These are phyloP conservation scores for Naumovozyma dairenensis DNA, from an alignment of 805 yeast genomes.

Conservation along the genomic window DNA sequence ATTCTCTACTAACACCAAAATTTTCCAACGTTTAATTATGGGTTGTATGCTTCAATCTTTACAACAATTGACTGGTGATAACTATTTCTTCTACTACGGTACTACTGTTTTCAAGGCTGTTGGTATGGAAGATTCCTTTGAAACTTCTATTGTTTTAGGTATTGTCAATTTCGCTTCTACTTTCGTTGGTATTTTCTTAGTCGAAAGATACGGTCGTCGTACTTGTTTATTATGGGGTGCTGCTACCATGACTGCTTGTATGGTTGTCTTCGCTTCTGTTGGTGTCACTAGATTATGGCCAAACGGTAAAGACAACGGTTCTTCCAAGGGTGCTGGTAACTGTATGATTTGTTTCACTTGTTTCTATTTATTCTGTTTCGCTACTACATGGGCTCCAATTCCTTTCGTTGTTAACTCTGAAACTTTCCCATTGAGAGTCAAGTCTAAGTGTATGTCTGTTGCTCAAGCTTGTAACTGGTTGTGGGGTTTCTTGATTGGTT, in stretches of 20 bases:
- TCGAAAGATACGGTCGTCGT: conserved; percentile 47
- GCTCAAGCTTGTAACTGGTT: conserved; percentile 52
- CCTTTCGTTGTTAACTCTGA: conserved; percentile 56
- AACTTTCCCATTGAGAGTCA: conserved; percentile 61
- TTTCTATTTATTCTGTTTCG: conserved; percentile 60
- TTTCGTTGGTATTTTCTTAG: conserved; percentile 38
- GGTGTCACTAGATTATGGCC: conserved; percentile 42
- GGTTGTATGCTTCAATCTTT: conserved; percentile 49
- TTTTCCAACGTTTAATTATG: conserved; percentile 35
- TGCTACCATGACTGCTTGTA: conserved; percentile 37
- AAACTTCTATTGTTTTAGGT: conserved; percentile 50
- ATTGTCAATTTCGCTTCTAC: conserved; percentile 50
- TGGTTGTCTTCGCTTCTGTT: conserved; percentile 43
- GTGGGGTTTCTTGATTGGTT: conserved; percentile 56
- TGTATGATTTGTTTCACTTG: conserved; percentile 64
- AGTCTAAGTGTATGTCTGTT: conserved; percentile 44
- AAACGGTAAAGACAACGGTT: conserved; percentile 28
- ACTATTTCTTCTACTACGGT: conserved; percentile 59
- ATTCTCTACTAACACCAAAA: conserved; percentile 56
- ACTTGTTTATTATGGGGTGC: conserved; percentile 39
- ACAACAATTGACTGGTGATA: conserved; percentile 59
- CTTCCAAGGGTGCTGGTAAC: conserved; percentile 49
- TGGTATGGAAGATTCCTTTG: conserved; percentile 47
- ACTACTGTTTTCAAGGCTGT: conserved; percentile 53
- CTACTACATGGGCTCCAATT: conserved; percentile 67